Conservation (phyloP, 78 protist genomes). For the slime mould (Dictyostelium discoideum) region dicty_2.7 NC_007089.4:3311001-3311500, state of each 20-base stretch:
- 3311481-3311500: neutral
- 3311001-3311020: slow-evolving; percentile 29
- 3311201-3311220: neutral
- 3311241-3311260: neutral
- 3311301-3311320: neutral
- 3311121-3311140: neutral
- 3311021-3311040: neutral
- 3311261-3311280: neutral
- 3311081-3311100: slow-evolving; percentile 6
- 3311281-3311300: neutral
- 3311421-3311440: neutral
- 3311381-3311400: neutral
- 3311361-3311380: neutral
- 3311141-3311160: slow-evolving; percentile 17
- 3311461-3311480: neutral
- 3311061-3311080: neutral
- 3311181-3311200: neutral
- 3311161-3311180: neutral
- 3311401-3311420: too few species aligned
- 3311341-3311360: neutral
- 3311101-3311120: slow-evolving; percentile 17
- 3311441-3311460: neutral
- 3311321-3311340: neutral
- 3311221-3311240: neutral
- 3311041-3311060: slow-evolving; percentile 34